These are phyloP conservation scores for Echites panduratus DNA, from an alignment of 257 asterid species.

Conservation along the genomic window DNA sequence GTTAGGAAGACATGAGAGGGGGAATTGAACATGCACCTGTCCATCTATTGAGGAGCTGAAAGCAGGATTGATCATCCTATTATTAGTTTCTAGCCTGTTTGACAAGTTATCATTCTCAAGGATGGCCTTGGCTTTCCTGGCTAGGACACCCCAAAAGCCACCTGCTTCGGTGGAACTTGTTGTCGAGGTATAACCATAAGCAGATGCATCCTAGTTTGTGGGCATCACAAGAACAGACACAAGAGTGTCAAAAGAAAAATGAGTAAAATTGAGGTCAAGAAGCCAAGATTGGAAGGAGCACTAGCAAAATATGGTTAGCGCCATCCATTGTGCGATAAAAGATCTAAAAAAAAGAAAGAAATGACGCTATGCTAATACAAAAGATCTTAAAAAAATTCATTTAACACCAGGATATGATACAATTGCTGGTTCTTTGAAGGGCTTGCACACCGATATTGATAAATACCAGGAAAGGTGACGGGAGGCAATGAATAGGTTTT, in stretches of 20 bases:
- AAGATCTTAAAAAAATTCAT: not conserved
- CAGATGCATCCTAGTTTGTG: conserved; percentile 37
- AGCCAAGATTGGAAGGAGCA: not conserved
- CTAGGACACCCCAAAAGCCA: conserved; percentile 87
- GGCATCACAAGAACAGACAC: conserved; percentile 1
- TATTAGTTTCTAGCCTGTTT: conserved; percentile 1
- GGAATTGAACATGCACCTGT: conserved; percentile 22
- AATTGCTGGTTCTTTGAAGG: not conserved
- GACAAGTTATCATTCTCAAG: conserved; percentile 30
- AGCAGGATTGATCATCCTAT: not conserved
- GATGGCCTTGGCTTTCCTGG: conserved; percentile 71
- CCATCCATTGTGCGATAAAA: not conserved
- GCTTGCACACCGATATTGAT: not conserved
- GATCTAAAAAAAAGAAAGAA: not conserved
- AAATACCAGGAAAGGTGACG: too few species aligned
- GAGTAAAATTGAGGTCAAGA: not conserved
- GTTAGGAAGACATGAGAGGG: not conserved
- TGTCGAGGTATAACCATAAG: conserved; percentile 56
- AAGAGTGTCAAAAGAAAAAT: not conserved
- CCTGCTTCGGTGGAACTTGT: conserved; percentile 58
- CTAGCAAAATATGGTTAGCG: not conserved
- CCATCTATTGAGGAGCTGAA: conserved; percentile 15
- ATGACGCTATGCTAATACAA: not conserved
- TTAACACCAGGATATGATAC: not conserved
- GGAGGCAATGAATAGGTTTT: not conserved